Base-by-base conservation (phyloP, 345 rosid genomes). In the Populus pruinosa region DNA sequence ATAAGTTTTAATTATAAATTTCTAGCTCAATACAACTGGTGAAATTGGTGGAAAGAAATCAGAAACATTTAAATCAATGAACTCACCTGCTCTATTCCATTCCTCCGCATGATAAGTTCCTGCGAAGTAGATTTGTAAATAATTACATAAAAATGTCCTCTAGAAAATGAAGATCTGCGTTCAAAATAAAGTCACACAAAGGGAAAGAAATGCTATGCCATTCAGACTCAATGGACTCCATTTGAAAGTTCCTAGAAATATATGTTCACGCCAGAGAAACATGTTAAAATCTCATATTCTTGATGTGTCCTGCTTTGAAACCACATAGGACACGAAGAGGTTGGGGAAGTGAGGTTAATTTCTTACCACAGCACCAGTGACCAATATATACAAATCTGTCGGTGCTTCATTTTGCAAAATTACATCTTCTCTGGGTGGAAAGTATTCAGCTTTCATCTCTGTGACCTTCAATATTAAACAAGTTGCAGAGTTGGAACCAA, bases 391-490 rank as follows among this genome's bases (percentile, higher is more conserved):
- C 80, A 94, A 75, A 77, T 93, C 97, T 39, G 98, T 88, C 17
- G 97, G 98, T 25, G 95, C 95, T 88, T 94, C 97, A 75, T 94
- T 94, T 82, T 91, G 92, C 84, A 90, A 86, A 81, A 92, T 92
- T 73, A 94, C 92, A 76, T 94, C 96, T 87, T 94, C 98, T 86
- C 84, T 91, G 1, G 98, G 98, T 81, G 98, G 91, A 78, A 88
- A 94, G 81, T 94, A 94, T 85, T 94, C 98, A 2, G 97, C 91
- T 66, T 91, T 94, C 98, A 91, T 92, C 80, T 92, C 97, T 0
- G 98, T 76, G 65, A 94, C 97, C 98, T 90, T 75, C 67, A 79
- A 23, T 61, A 44, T 39, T 56, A 44, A 66, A 25, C 50, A 70
- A 50, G 36, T 68, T 80, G 67, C 10, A 12, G 35, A 77, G 65